phyloP scores from a whole-genome alignment of 305 asterid species.

The Solanum hybrid region DNA sequence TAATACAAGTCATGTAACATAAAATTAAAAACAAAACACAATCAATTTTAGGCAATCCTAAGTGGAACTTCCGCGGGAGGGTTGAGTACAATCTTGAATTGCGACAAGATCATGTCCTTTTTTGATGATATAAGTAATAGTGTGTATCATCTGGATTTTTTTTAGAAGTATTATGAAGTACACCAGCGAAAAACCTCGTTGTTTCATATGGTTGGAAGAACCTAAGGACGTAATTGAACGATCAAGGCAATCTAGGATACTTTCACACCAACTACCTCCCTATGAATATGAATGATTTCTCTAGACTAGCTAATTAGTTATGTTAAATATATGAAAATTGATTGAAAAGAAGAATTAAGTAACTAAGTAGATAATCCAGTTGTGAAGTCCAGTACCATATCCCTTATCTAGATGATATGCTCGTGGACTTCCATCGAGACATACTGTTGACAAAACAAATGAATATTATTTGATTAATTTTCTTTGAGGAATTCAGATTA shows the following conservation, averaged over 20 bases:
- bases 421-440: background rate
- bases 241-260: background rate
- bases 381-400: background rate
- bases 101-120: no score
- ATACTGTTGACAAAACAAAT: background rate
- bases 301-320: background rate
- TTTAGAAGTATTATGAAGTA: no score
- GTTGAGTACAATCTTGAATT: no score
- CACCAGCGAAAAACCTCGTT: no score
- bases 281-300: background rate
- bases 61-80: no score
- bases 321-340: background rate
- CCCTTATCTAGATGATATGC: background rate
- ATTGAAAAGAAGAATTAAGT: background rate
- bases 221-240: no score
- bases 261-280: slow-evolving; percentile 4
- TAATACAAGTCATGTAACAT: no score
- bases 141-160: background rate
- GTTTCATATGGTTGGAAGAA: no score
- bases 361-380: background rate
- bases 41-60: no score
- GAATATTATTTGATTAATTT: background rate
- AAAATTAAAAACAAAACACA: no score
- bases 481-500: background rate
- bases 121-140: background rate